phyloP scores from a whole-genome alignment of 768 basidiomycete genomes.

The Lactarius deliciosus region DNA sequence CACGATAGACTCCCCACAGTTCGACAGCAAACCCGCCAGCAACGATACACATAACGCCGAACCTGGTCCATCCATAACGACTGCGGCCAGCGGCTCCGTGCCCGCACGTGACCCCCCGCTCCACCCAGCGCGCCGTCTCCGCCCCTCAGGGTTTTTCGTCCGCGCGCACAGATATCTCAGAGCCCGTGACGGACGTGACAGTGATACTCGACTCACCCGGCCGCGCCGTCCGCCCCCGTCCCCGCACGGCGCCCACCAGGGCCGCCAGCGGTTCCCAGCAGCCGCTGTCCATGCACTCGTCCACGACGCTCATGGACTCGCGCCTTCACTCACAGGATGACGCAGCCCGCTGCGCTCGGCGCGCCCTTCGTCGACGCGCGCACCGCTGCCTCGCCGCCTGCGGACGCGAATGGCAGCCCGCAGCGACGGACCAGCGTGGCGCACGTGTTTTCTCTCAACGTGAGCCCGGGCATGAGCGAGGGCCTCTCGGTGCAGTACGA shows the following conservation, averaged over 20 bases:
- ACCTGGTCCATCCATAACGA: not conserved
- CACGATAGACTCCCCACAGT: not conserved
- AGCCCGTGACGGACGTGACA: slow-evolving; percentile 22
- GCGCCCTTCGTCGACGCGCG: slow-evolving; percentile 16
- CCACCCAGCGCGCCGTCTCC: not conserved
- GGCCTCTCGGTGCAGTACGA: slow-evolving; percentile 26
- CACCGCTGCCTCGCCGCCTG: not conserved
- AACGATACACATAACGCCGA: not conserved
- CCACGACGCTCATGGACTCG: not conserved
- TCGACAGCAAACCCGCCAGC: not conserved
- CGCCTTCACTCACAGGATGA: not conserved
- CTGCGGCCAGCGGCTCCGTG: not conserved
- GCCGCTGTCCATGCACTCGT: not conserved
- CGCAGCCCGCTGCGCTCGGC: not conserved
- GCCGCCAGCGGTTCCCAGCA: not conserved
- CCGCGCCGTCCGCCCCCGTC: slow-evolving; percentile 7
- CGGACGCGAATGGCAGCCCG: slow-evolving; percentile 14
- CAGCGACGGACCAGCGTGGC: not conserved
- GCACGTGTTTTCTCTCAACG: slow-evolving; percentile 1
- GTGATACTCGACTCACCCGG: slow-evolving; percentile 14
- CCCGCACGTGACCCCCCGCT: not conserved
- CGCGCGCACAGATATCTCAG: slow-evolving; percentile 6
- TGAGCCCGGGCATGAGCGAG: slow-evolving; percentile 25
- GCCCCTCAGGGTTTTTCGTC: not conserved
- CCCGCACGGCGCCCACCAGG: not conserved